Base-by-base conservation (phyloP, 129 eudicot genomes). In the Deinandra increscens region DNA sequence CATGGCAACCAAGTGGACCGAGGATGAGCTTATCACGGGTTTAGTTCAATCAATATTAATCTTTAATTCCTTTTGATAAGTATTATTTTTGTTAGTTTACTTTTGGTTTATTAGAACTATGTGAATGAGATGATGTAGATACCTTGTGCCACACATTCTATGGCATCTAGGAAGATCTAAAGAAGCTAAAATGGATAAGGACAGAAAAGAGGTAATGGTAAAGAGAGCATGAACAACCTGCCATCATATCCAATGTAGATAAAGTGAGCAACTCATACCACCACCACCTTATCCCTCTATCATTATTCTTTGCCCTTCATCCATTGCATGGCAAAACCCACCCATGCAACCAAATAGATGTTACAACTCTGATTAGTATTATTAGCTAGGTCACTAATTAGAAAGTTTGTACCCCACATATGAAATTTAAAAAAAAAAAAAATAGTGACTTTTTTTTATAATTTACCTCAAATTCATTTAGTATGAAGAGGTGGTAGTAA, bases 261-360 rank as follows among this genome's bases (percentile, higher is more conserved):
- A 77, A 70, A 69, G 75, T 26, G 71, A 69, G 76, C 81, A 77
- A 60, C 50, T 77, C 71, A 77, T 61, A 77, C 81, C 81, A 77
- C 76, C 71, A 77, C 71, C 76, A 77, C 60, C 81, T 77, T 77
- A 77, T 77, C 81, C 22, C 39, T 69, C 71, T 77, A 77, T 77
- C 81, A 76, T 69, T 70, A 68, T n/a, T 59, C 71, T 61, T 76
- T 77, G 71, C 75, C 81, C 17, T 77, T 60, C 58, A 76, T 76
- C 64, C 59, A 23, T 60, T 75, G 46, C 73, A 74, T 65, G 39
- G n/a, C 66, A 53, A 74, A 41, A 66, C 66, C 42, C 60, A 66
- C 20, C 29, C 61, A 29, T 75, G 22, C 34, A 68, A 36, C 39
- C 31, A 58, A 14, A 23, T 36, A 34, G 2, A 17, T 38, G 19